These are phyloP conservation scores for Lentinula edodes DNA, from an alignment of 768 basidiomycete species.

Conservation along the genomic window DNA sequence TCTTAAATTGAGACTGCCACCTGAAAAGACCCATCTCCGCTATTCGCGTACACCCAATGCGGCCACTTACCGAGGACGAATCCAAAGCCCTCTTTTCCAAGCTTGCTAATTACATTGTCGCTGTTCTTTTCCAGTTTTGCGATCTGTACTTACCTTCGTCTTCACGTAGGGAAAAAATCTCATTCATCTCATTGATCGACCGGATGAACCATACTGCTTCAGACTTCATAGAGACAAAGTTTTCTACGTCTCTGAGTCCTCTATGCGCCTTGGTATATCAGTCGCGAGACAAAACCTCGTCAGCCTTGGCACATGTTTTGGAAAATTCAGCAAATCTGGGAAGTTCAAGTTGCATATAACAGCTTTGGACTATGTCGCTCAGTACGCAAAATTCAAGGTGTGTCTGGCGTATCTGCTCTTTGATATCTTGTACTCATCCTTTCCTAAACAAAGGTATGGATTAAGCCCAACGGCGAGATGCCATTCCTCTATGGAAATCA, in stretches of 20 bases:
- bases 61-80: slow-evolving; percentile 95
- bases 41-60: slow-evolving; percentile 45
- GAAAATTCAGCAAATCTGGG: slow-evolving; percentile 94
- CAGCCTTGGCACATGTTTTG: slow-evolving; percentile 92
- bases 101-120: slow-evolving; percentile 92
- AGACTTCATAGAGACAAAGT: slow-evolving; percentile 92
- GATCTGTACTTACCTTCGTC: not conserved
- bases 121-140: slow-evolving; percentile 18
- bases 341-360: slow-evolving; percentile 98
- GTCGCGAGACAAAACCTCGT: slow-evolving; percentile 90
- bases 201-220: slow-evolving; percentile 94
- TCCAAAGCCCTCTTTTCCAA: slow-evolving; percentile 95
- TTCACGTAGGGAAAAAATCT: slow-evolving; percentile 85
- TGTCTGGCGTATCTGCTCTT: slow-evolving; percentile 8
- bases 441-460: slow-evolving; percentile 70
- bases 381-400: slow-evolving; percentile 98
- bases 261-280: slow-evolving; percentile 89
- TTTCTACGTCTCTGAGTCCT: slow-evolving; percentile 92
- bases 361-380: slow-evolving; percentile 85
- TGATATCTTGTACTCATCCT: not conserved
- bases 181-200: slow-evolving; percentile 89
- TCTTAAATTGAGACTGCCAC: not conserved
- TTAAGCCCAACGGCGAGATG: slow-evolving; percentile 99
- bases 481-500: slow-evolving; percentile 99
- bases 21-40: not conserved